Conservation (phyloP, 2,329 filamentous ascomycete genomes). For the Beauveria caledonica region DNA sequence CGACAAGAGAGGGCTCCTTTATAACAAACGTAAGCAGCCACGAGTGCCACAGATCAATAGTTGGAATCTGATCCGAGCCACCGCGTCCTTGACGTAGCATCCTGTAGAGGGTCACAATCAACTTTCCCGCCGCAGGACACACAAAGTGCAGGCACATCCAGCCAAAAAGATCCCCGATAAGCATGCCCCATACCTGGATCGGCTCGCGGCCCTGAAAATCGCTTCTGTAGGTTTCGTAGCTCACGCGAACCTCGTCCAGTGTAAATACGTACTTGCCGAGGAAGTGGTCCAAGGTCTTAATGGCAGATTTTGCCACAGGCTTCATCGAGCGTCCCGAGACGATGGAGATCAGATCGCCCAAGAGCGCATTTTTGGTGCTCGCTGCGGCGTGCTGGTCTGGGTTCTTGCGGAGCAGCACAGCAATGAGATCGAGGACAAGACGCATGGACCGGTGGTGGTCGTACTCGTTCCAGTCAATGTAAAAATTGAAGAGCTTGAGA, state of each 20-base stretch:
- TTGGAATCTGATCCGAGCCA: slow-evolving; percentile 20
- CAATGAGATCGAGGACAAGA: slow-evolving; percentile 51
- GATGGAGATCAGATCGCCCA: slow-evolving; percentile 48
- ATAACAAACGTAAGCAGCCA: slow-evolving; percentile 47
- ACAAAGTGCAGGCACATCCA: slow-evolving; percentile 52
- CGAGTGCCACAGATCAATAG: slow-evolving; percentile 41
- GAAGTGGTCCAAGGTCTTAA: slow-evolving; percentile 59
- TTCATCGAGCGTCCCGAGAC: slow-evolving; percentile 53
- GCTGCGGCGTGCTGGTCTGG: slow-evolving; percentile 31
- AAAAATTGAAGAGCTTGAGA: slow-evolving; percentile 50
- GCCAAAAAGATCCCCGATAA: slow-evolving; percentile 40
- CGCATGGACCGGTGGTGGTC: slow-evolving; percentile 57
- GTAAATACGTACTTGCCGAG: slow-evolving; percentile 51
- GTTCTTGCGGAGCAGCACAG: slow-evolving; percentile 42
- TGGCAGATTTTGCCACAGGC: slow-evolving; percentile 59
- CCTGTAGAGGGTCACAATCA: slow-evolving; percentile 50
- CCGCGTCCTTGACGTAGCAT: slow-evolving; percentile 29
- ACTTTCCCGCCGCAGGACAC: slow-evolving; percentile 52
- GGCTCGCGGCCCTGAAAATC: slow-evolving; percentile 11
- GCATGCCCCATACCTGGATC: slow-evolving; percentile 39
- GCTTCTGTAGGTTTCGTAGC: slow-evolving; percentile 34
- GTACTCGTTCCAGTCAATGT: slow-evolving; percentile 59
- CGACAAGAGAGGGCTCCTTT: slow-evolving; percentile 44
- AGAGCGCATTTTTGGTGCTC: slow-evolving; percentile 35
- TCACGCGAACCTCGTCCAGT: slow-evolving; percentile 35